Evolutionary conservation across 768 basidiomycete species (phyloP).

Genomic region (Serendipita sp.): DNA sequence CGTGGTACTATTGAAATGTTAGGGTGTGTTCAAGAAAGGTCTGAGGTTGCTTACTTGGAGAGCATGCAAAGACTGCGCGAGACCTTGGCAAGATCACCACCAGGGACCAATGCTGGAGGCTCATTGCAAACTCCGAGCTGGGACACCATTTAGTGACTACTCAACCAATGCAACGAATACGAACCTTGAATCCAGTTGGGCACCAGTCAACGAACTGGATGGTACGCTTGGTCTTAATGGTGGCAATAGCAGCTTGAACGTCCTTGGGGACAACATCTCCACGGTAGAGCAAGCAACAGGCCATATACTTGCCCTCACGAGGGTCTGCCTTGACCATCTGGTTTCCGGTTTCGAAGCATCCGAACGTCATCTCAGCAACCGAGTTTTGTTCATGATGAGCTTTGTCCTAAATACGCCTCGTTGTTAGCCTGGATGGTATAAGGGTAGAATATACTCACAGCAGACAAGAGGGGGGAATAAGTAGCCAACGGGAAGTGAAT

Average conservation of each 20-base stretch:
- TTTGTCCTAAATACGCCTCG: constrained; percentile 40
- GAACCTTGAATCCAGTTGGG: constrained; percentile 85
- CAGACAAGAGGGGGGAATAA: constrained; percentile 84
- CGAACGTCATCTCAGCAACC: constrained; percentile 94
- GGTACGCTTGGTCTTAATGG: constrained; percentile 93
- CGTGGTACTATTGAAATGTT: constrained; percentile 44
- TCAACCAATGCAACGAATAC: constrained; percentile 1
- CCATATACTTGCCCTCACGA: constrained; percentile 98
- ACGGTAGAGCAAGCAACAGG: constrained; percentile 81
- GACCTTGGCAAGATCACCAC: constrained; percentile 88
- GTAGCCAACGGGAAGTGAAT: constrained; percentile 98
- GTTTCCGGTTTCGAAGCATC: constrained; percentile 92
- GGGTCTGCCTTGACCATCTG: constrained; percentile 98
- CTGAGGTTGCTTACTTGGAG: constrained; percentile 43
- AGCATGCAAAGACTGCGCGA: constrained; percentile 95
- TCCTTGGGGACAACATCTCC: constrained; percentile 97
- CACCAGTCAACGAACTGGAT: constrained; percentile 99
- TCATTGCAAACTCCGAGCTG: constrained; percentile 95
- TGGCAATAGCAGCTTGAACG: constrained; percentile 78
- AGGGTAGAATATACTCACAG: constrained; percentile 11
- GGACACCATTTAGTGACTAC: constrained; percentile 22
- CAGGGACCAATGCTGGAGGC: constrained; percentile 78
- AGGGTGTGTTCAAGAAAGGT: not conserved
- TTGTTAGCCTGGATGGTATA: constrained; percentile 8
- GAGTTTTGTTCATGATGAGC: constrained; percentile 94